Conservation (phyloP, 2,329 filamentous ascomycete species). For the Talaromyces amestolkiae region DNA sequence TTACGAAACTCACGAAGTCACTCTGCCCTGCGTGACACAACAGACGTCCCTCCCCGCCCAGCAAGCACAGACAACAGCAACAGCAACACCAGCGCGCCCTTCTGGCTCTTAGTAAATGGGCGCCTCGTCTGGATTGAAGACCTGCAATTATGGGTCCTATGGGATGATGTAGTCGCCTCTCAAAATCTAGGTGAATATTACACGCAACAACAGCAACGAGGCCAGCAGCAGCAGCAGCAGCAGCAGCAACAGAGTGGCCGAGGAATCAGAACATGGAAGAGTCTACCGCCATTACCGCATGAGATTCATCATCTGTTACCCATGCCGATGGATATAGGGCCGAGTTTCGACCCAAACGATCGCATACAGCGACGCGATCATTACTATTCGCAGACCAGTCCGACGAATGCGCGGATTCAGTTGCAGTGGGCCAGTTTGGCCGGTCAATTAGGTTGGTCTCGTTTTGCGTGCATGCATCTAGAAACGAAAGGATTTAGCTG, state of each 20-base stretch:
- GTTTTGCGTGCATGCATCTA: neutral
- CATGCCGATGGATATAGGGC: neutral
- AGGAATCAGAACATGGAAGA: slow-evolving; percentile 9
- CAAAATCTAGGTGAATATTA: slow-evolving; percentile 13
- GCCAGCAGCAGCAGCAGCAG: neutral
- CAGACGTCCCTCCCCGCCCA: slow-evolving; percentile 15
- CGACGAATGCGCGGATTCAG: slow-evolving; percentile 8
- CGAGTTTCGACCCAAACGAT: neutral
- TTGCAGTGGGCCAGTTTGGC: slow-evolving; percentile 29
- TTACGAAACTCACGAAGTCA: slow-evolving; percentile 15
- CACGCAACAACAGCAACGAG: neutral
- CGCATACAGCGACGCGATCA: neutral
- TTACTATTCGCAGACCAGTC: neutral
- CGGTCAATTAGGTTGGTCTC: slow-evolving; percentile 23
- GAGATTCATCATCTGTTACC: slow-evolving; percentile 27
- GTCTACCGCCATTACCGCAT: slow-evolving; percentile 29
- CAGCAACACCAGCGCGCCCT: slow-evolving; percentile 1
- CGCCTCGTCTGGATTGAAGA: slow-evolving; percentile 33
- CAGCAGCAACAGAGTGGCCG: neutral
- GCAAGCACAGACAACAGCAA: slow-evolving; percentile 9
- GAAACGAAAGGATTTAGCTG: neutral
- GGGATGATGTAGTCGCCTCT: slow-evolving; percentile 8
- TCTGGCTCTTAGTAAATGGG: slow-evolving; percentile 17
- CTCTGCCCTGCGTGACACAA: slow-evolving; percentile 7
- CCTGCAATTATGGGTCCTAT: slow-evolving; percentile 29